These are phyloP conservation scores for Fusarium musae DNA, from an alignment of 2,329 filamentous ascomycete species.

Conservation along the genomic window DNA sequence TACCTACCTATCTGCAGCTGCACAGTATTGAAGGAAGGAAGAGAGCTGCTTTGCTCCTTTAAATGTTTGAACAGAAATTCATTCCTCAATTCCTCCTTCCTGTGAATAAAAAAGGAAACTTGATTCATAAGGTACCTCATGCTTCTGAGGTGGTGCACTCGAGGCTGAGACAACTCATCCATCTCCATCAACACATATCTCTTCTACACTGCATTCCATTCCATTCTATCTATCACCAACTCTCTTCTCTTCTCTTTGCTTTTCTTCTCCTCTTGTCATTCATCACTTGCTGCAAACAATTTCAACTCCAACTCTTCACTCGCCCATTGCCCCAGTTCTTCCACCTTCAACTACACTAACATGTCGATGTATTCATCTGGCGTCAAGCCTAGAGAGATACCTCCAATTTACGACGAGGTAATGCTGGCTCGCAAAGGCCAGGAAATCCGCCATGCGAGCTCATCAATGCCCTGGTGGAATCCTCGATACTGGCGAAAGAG, in stretches of 20 bases:
- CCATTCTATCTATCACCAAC: background rate
- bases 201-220: background rate
- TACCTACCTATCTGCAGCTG: background rate
- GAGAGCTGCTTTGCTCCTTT: background rate
- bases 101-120: slow-evolving; percentile 26
- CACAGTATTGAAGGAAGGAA: background rate
- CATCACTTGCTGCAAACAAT: background rate
- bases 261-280: background rate
- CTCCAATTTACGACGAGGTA: slow-evolving; percentile 46
- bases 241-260: background rate
- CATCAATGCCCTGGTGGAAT: slow-evolving; percentile 56
- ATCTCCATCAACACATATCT: slow-evolving; percentile 4
- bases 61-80: slow-evolving; percentile 15
- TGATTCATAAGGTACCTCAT: background rate
- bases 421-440: slow-evolving; percentile 33
- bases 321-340: background rate
- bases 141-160: background rate
- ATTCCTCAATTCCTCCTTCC: slow-evolving; percentile 12
- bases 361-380: slow-evolving; percentile 27
- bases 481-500: slow-evolving; percentile 64
- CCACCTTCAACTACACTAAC: background rate
- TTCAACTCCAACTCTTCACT: background rate
- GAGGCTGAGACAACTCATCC: slow-evolving; percentile 3
- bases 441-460: slow-evolving; percentile 35
- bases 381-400: slow-evolving; percentile 40